Base-by-base conservation (phyloP, 257 asterid genomes). In the Lavandula angustifolia region DNA sequence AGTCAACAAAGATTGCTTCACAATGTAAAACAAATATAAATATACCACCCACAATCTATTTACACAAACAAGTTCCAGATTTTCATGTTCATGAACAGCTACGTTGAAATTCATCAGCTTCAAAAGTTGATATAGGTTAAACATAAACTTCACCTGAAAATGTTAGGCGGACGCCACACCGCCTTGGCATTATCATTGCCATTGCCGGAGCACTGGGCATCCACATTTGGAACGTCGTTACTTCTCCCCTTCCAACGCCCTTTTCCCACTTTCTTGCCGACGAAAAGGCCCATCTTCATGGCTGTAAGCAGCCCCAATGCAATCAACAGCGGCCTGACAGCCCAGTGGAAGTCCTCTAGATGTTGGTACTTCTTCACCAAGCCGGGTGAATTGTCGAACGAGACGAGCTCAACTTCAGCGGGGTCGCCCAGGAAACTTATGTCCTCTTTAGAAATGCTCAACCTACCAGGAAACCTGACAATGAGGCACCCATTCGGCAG, bases 311-410 rank as follows among this genome's bases (percentile, higher is more conserved):
- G 74, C 32, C 98, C 95, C 76, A 86, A 58, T 0, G 95, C 96
- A 16, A 88, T 73, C 67, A 86, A 44, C 54, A 88, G 37, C 42
- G 98, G 96, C 76, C 96, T 85, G 46, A 88, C 91, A 1, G 86
- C 87, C 96, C 98, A 91, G 78, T 91, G 98, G 66, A 88, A 86
- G 72, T 91, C 96, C 79, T 91, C 98, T 3, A 88, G 71, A 61
- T 86, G 98, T 54, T 86, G 86, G 74, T 88, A 91, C 84, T 88
- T 88, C 56, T 83, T 89, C 65, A 81, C 78, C 72, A 86, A 10
- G 11, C 80, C 78, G 0, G 67, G 76, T 17, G 87, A 83, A 7
- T 84, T 80, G 46, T 75, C 71, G 7, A 91, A 91, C 17, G 94
- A 84, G 6, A 91, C 81, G 4, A 75, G 49, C 69, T 91, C 94